Conservation (phyloP, 2,329 filamentous ascomycete genomes). For the Neonectria neomacrospora region DNA sequence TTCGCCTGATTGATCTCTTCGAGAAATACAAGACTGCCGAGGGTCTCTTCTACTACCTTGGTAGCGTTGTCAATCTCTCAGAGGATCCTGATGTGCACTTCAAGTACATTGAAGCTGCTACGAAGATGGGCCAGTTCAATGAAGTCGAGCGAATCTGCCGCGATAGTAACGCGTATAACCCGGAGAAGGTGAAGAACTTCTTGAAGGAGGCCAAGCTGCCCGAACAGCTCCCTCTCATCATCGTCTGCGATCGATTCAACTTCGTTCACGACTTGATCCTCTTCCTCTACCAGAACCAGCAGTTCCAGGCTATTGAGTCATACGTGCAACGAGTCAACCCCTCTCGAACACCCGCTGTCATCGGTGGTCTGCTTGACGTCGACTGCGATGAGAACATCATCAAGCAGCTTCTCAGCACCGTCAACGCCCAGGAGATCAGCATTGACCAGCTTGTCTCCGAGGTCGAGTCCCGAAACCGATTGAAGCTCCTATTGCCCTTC, state of each 20-base stretch:
- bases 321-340: constrained; percentile 99
- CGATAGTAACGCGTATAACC: constrained; percentile 89
- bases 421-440: constrained; percentile 85
- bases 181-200: constrained; percentile 99
- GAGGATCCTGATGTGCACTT: constrained; percentile 97
- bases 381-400: constrained; percentile 98
- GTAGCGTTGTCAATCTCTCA: constrained; percentile 96
- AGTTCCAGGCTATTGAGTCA: constrained; percentile 98
- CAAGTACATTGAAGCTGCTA: constrained; percentile 99
- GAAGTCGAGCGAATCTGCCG: constrained; percentile 98
- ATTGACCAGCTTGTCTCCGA: constrained; percentile 94
- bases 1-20: constrained; percentile 88
- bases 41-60: constrained; percentile 97
- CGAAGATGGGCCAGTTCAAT: constrained; percentile 90
- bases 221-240: constrained; percentile 95
- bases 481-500: constrained; percentile 96
- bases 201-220: constrained; percentile 93
- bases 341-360: constrained; percentile 86
- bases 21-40: constrained; percentile 98
- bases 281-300: constrained; percentile 98
- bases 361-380: constrained; percentile 93
- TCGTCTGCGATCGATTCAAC: constrained; percentile 99
- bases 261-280: constrained; percentile 97
- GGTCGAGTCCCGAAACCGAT: constrained; percentile 93
- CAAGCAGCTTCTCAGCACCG: constrained; percentile 87